Percentiles rank a stretch among this genome's conserved stretches.
Evolutionary conservation across 768 basidiomycete species (phyloP).

Genomic region (Tricholoma sp.): DNA sequence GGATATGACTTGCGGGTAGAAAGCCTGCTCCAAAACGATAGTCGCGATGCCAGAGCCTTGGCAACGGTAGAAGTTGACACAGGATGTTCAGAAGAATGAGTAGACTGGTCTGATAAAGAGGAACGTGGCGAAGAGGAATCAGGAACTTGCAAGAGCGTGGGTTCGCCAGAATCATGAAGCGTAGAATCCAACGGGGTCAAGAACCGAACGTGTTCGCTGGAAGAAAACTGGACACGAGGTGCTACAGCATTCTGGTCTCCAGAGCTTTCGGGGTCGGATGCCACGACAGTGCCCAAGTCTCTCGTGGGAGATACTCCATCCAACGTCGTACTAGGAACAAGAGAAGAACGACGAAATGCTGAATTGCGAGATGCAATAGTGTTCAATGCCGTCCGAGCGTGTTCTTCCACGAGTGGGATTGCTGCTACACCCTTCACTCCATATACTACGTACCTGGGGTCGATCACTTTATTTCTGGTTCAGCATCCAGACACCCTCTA

Average conservation of each 20-base stretch:
- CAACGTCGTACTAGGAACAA: slow-evolving; percentile 27
- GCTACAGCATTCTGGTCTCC: slow-evolving; percentile 8
- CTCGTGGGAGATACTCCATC: slow-evolving; percentile 13
- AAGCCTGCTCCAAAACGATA: slow-evolving; percentile 73
- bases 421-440: slow-evolving; percentile 62
- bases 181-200: slow-evolving; percentile 31
- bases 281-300: slow-evolving; percentile 3
- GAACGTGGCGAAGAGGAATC: slow-evolving; percentile 37
- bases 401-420: slow-evolving; percentile 66
- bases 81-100: slow-evolving; percentile 45
- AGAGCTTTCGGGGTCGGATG: slow-evolving; percentile 7
- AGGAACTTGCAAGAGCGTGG: slow-evolving; percentile 14
- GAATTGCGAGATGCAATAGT: slow-evolving; percentile 49
- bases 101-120: slow-evolving; percentile 49
- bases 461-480: slow-evolving; percentile 48
- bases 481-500: slow-evolving; percentile 2
- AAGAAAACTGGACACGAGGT: slow-evolving; percentile 50
- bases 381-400: slow-evolving; percentile 50
- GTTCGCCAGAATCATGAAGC: slow-evolving; percentile 16
- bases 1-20: slow-evolving; percentile 38
- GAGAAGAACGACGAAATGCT: slow-evolving; percentile 39
- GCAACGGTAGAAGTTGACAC: slow-evolving; percentile 47
- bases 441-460: slow-evolving; percentile 57
- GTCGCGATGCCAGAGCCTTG: slow-evolving; percentile 55
- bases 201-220: slow-evolving; percentile 40